Evolutionary conservation across 164 flowering plant species (phyloP).

Genomic region (Magnolia officinalis): DNA sequence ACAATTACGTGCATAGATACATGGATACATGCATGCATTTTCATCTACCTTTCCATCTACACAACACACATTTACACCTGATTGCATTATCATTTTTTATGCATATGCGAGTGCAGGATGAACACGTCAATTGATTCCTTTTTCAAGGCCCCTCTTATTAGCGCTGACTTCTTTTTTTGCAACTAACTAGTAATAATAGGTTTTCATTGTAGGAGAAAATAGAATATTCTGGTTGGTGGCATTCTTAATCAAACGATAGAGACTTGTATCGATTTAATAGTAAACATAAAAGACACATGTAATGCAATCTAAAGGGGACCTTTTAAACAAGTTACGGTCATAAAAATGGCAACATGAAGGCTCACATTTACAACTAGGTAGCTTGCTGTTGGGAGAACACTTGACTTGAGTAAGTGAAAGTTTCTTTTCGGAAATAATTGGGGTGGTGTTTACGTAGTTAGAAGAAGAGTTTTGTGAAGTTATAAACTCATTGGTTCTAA

Average conservation of each 20-base stretch:
- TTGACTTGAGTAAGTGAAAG: neutral
- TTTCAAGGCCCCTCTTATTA: too few relatives aligned
- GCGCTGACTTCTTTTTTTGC: too few relatives aligned
- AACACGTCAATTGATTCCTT: too few relatives aligned
- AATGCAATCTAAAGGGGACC: too few relatives aligned
- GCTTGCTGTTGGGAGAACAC: neutral
- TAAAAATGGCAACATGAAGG: too few relatives aligned
- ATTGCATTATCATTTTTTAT: neutral
- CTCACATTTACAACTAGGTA: neutral
- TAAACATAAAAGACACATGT: neutral
- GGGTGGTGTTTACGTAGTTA: neutral
- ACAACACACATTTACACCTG: constrained; percentile 9
- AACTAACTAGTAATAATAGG: too few relatives aligned
- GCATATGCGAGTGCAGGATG: neutral
- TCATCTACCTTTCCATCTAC: neutral
- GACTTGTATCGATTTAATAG: neutral
- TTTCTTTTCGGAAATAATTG: neutral
- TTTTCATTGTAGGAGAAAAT: too few relatives aligned
- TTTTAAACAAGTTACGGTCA: too few relatives aligned
- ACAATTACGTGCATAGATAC: neutral
- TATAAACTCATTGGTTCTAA: too few relatives aligned
- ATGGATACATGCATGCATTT: too few relatives aligned
- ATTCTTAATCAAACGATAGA: too few relatives aligned
- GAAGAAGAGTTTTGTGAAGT: neutral
- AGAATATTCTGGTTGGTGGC: too few relatives aligned